Evolutionary conservation across 2,329 filamentous ascomycete genomes (phyloP).

Genomic region (Diplodia sapinea): DNA sequence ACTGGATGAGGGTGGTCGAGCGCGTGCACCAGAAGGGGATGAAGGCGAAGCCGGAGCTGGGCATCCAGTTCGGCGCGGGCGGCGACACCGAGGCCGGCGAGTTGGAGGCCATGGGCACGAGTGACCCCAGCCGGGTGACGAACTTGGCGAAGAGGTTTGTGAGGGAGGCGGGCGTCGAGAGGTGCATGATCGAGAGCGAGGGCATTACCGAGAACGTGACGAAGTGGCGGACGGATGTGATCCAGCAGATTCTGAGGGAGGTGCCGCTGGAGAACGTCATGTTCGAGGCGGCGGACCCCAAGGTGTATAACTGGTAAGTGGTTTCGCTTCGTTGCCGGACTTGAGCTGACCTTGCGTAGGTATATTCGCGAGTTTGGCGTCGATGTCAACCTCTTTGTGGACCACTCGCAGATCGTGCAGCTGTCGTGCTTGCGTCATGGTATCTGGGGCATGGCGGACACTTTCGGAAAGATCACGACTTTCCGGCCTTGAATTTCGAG

Average conservation of each 20-base stretch:
- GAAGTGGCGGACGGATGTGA: slow-evolving; percentile 62
- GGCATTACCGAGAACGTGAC: slow-evolving; percentile 63
- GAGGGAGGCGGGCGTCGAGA: slow-evolving; percentile 56
- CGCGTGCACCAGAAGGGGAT: slow-evolving; percentile 54
- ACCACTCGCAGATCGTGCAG: slow-evolving; percentile 65
- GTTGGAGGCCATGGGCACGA: slow-evolving; percentile 57
- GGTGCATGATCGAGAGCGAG: slow-evolving; percentile 66
- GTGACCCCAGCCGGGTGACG: slow-evolving; percentile 57
- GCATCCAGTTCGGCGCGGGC: slow-evolving; percentile 64
- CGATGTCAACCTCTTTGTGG: slow-evolving; percentile 64
- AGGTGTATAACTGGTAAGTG: slow-evolving; percentile 57
- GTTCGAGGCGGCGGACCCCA: slow-evolving; percentile 64
- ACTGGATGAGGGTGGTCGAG: slow-evolving; percentile 35
- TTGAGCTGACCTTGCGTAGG: not conserved
- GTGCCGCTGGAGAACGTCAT: slow-evolving; percentile 60
- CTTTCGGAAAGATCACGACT: slow-evolving; percentile 59
- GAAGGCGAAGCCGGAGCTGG: slow-evolving; percentile 61
- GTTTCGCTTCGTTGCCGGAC: not conserved
- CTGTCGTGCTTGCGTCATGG: slow-evolving; percentile 58
- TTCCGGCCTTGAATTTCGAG: slow-evolving; percentile 22
- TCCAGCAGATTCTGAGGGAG: slow-evolving; percentile 59
- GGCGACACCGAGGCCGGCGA: slow-evolving; percentile 58
- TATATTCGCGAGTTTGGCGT: slow-evolving; percentile 63
- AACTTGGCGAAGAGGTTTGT: slow-evolving; percentile 59
- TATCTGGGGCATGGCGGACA: slow-evolving; percentile 63